phyloP scores from a whole-genome alignment of 2,329 filamentous ascomycete genomes.

The Fusarium sarcochroum region DNA sequence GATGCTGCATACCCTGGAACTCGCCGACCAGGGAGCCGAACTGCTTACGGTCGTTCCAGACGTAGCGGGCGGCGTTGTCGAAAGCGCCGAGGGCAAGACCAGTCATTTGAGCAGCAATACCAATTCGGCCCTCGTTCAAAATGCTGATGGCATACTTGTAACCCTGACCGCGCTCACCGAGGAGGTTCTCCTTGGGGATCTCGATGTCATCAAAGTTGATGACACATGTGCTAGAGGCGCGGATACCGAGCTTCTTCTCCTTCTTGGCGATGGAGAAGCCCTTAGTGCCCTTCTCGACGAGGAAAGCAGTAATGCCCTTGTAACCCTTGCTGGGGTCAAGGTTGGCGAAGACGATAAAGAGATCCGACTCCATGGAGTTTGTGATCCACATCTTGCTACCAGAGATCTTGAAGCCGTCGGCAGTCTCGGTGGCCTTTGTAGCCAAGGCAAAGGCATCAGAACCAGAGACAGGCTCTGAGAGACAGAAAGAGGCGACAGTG shows the following conservation, averaged over 20 bases:
- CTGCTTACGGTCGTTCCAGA: constrained; percentile 98
- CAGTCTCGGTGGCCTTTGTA: constrained; percentile 88
- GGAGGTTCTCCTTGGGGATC: constrained; percentile 87
- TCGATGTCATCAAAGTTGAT: constrained; percentile 98
- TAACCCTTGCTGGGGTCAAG: constrained; percentile 93
- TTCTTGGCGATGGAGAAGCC: constrained; percentile 99
- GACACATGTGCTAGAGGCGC: constrained; percentile 95
- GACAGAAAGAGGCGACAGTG: constrained; percentile 92
- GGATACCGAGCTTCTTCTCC: constrained; percentile 99
- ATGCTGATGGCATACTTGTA: constrained; percentile 98
- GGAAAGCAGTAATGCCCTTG: constrained; percentile 96
- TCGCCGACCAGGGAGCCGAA: constrained; percentile 94
- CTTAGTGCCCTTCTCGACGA: constrained; percentile 89
- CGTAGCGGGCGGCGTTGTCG: constrained; percentile 93
- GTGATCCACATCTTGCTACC: constrained; percentile 99
- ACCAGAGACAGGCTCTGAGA: constrained; percentile 92
- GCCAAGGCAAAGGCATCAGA: constrained; percentile 96
- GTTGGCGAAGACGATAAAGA: constrained; percentile 99
- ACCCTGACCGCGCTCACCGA: constrained; percentile 90
- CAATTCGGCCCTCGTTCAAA: constrained; percentile 96
- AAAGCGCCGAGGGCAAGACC: constrained; percentile 94
- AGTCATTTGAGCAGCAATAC: constrained; percentile 99
- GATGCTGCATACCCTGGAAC: constrained; percentile 99
- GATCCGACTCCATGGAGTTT: constrained; percentile 91
- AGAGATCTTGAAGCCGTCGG: constrained; percentile 86